A percentile compares a stretch with the other conserved stretches of the same genome.
Conservation (phyloP, 306 rosid species). For the Ceratonia siliqua region DNA sequence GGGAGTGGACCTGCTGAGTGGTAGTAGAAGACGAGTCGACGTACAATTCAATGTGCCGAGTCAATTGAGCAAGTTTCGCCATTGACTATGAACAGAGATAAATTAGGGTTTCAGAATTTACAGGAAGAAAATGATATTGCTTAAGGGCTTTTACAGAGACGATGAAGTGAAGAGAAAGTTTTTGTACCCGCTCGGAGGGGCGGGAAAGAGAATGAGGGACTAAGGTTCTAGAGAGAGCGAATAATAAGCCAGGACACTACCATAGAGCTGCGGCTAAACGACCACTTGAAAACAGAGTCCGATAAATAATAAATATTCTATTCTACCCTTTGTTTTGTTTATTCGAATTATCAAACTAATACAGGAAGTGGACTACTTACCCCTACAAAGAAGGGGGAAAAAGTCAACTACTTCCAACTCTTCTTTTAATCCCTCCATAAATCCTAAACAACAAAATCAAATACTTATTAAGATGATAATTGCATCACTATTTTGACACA, state of each 20-base stretch:
- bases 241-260: neutral
- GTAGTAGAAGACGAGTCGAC: slow-evolving; percentile 69
- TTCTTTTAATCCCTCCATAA: too few relatives aligned
- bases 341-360: too few relatives aligned
- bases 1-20: slow-evolving; percentile 58
- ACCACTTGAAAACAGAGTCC: neutral
- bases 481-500: too few relatives aligned
- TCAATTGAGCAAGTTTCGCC: slow-evolving; percentile 59
- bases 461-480: too few relatives aligned
- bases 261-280: neutral
- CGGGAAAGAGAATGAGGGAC: neutral
- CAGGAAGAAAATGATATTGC: neutral
- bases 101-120: slow-evolving; percentile 38
- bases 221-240: neutral
- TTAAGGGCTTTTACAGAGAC: slow-evolving; percentile 23
- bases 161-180: neutral
- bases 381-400: too few relatives aligned
- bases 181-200: neutral
- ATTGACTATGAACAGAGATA: slow-evolving; percentile 40
- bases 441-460: too few relatives aligned
- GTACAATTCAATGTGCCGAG: slow-evolving; percentile 67
- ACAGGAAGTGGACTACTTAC: too few relatives aligned
- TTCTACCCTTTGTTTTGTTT: too few relatives aligned
- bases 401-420: too few relatives aligned
- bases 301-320: neutral